These are phyloP conservation scores for Paracorniculantispora psalliotae DNA, from an alignment of 2,329 filamentous ascomycete species.

Conservation along the genomic window DNA sequence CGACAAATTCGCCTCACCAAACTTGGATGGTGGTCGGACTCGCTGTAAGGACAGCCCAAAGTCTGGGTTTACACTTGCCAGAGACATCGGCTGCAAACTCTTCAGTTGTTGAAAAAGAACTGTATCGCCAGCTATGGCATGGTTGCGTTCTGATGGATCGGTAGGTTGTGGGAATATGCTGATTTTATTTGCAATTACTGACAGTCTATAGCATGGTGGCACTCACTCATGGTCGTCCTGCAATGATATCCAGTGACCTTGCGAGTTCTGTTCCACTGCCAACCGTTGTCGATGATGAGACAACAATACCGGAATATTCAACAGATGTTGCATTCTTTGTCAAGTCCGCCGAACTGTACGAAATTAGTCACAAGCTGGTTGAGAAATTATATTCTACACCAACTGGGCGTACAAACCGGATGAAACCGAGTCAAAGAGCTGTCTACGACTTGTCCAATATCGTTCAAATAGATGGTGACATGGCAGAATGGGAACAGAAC, in stretches of 20 bases:
- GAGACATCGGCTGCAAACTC: slow-evolving; percentile 28
- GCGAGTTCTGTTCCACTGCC: slow-evolving; percentile 26
- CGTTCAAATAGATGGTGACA: slow-evolving; percentile 27
- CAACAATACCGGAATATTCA: background rate
- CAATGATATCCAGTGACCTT: slow-evolving; percentile 28
- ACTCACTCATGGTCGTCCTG: slow-evolving; percentile 30
- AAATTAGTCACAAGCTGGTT: slow-evolving; percentile 31
- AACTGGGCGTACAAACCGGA: slow-evolving; percentile 10
- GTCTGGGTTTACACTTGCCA: slow-evolving; percentile 39
- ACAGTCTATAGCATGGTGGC: slow-evolving; percentile 27
- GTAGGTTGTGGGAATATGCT: slow-evolving; percentile 22
- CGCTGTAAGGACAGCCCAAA: slow-evolving; percentile 42
- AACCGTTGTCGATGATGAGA: background rate
- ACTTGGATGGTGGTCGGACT: slow-evolving; percentile 46
- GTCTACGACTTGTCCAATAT: slow-evolving; percentile 26
- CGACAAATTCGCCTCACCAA: slow-evolving; percentile 41
- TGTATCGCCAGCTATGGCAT: slow-evolving; percentile 30
- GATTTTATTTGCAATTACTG: background rate
- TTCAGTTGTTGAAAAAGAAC: slow-evolving; percentile 22
- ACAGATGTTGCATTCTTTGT: slow-evolving; percentile 28
- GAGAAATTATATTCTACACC: slow-evolving; percentile 24
- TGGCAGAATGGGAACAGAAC: slow-evolving; percentile 28
- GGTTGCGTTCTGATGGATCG: slow-evolving; percentile 35
- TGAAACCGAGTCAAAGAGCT: background rate
- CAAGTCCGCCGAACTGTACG: slow-evolving; percentile 32